Conservation (phyloP, 2,329 filamentous ascomycete genomes). For the Fusarium begoniae region DNA sequence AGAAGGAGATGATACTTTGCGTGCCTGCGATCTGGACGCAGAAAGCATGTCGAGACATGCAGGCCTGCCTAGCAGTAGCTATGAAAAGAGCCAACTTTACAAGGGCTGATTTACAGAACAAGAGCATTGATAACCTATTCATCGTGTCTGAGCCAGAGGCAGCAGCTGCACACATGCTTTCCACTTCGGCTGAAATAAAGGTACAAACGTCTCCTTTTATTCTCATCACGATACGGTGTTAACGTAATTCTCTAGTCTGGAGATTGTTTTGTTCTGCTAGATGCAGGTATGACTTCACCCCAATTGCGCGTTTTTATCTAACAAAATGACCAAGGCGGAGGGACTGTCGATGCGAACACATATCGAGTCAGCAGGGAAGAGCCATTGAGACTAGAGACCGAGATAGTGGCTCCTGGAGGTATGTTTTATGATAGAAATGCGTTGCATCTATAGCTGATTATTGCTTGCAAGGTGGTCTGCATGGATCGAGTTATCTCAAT, state of each 20-base stretch:
- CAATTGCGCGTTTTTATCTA: fast-evolving
- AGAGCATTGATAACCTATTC: not conserved
- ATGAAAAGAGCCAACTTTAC: not conserved
- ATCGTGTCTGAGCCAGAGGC: slow-evolving; percentile 7
- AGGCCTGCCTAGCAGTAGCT: not conserved
- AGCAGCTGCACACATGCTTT: not conserved
- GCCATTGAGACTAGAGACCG: not conserved
- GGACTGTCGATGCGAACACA: not conserved
- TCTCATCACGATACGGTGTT: fast-evolving
- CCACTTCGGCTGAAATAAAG: not conserved
- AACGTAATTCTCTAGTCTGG: fast-evolving
- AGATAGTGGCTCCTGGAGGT: not conserved
- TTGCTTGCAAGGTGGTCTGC: not conserved
- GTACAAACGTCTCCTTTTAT: fast-evolving
- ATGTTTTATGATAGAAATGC: fast-evolving
- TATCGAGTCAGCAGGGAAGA: not conserved
- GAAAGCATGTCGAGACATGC: not conserved
- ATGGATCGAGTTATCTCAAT: not conserved
- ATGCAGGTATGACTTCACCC: not conserved
- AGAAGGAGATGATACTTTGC: not conserved
- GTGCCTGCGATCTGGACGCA: not conserved
- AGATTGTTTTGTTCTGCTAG: not conserved
- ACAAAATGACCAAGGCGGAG: not conserved
- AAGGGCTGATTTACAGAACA: not conserved
- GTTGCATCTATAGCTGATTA: fast-evolving